Percentiles rank a stretch among this genome's conserved stretches.
These are phyloP conservation scores for Vitis hybrid DNA, from an alignment of 177 flowering plant genomes.

Conservation along the genomic window DNA sequence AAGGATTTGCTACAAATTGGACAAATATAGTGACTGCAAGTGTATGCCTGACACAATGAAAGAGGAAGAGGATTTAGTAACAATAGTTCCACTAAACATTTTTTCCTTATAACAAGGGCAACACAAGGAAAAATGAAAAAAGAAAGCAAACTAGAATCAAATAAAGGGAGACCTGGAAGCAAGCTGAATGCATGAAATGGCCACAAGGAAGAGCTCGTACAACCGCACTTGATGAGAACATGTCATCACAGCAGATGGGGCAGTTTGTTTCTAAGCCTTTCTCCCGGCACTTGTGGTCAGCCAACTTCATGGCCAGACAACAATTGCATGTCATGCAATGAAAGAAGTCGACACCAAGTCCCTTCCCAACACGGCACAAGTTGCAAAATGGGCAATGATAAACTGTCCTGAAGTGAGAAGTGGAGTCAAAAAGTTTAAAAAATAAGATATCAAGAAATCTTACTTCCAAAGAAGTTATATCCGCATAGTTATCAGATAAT, in stretches of 20 bases:
- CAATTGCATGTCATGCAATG: slow-evolving; percentile 98
- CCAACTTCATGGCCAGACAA: slow-evolving; percentile 69
- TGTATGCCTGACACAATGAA: slow-evolving; percentile 58
- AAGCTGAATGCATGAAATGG: slow-evolving; percentile 93
- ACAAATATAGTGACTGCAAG: slow-evolving; percentile 86
- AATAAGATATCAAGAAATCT: background rate
- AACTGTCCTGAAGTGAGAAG: slow-evolving; percentile 52
- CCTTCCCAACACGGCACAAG: slow-evolving; percentile 89
- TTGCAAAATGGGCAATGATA: slow-evolving; percentile 98
- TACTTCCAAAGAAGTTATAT: background rate
- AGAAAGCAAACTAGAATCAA: background rate
- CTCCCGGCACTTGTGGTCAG: slow-evolving; percentile 83
- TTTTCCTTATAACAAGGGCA: background rate
- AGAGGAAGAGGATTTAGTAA: background rate
- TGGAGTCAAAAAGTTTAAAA: background rate
- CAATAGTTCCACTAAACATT: background rate
- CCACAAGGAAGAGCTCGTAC: slow-evolving; percentile 93
- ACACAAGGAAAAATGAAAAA: background rate
- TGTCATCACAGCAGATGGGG: slow-evolving; percentile 86
- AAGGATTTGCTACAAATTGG: slow-evolving; percentile 94
- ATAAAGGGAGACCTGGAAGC: slow-evolving; percentile 66
- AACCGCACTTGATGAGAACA: slow-evolving; percentile 84
- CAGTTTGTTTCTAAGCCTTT: slow-evolving; percentile 89
- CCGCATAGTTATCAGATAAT: background rate
- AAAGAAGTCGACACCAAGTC: slow-evolving; percentile 83